Evolutionary conservation across 2,329 filamentous ascomycete genomes (phyloP), one percentile per base, ranked within the genome.

Genomic region (Fusarium brevicatenulatum): DNA sequence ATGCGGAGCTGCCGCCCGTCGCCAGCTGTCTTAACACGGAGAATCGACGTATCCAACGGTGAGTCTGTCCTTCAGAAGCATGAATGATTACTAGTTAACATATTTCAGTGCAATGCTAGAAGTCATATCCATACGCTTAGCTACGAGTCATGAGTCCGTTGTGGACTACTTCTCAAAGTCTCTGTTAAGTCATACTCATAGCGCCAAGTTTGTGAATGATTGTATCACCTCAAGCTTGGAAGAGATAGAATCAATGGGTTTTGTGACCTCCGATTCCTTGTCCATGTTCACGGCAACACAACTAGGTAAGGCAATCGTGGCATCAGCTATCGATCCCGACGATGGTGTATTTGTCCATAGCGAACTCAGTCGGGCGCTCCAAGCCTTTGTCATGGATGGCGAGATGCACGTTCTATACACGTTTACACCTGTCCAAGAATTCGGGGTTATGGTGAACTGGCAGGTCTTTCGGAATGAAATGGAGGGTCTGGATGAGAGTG

Each of bases 381-480:
- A 88, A 68, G 91, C 91, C 3, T 95, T 95, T 76, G 93, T 94
- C 18, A 91, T 95, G 88, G 92, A 95, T 77, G 91, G 92, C 8
- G 93, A 95, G 70, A 91, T 95, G 90, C 93, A 95, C 76, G 87
- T 93, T 18, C 86, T 94, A 52, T 95, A 95, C 78, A 90, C 90
- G 42, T 94, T 95, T 71, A 94, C 93, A 0, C 93, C 93, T 0
- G 87, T 95, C 5, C 90, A 93, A 53, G 85, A 88, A 53, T 83
- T 85, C 32, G 83, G 82, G 3, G 82, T 86, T 7, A 82, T 85
- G 13, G 86, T 95, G 63, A 91, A 94, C 75, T 95, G 93, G 93
- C 88, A 88, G 58, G 87, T 91, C 1, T 94, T 93, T 74, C 89
- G 91, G 54, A 89, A 92, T 70, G 91, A 93, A 79, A 87, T 95